Evolutionary conservation across 148 eudicot genomes (phyloP), one percentile per base, ranked within the genome.

Genomic region (Chenopodium formosanum): DNA sequence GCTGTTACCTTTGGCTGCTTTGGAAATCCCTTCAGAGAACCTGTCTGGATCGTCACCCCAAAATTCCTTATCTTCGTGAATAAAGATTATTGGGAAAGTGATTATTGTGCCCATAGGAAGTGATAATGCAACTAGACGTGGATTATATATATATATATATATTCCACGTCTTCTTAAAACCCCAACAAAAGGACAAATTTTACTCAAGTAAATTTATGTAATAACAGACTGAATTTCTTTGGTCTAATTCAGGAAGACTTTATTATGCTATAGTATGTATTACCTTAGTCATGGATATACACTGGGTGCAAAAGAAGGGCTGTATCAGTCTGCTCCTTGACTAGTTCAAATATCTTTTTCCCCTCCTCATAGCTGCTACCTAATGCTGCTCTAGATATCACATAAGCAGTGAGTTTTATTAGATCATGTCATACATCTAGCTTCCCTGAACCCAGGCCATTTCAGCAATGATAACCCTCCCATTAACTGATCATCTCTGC

Each of bases 1-100:
- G 12, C 19, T 67, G 1, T 52, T 74, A 19, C 82, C 85, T 66
- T 53, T 40, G 40, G 85, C 66, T 56, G 85, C 85, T 71, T 79
- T 79, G 9, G 75, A 74, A 12, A 79, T 19, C 1, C 85, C 85
- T 58, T 83, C 85, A n/a, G 79, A 67, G 22, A 83, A 79, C 79
- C 82, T 79, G 4, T 83, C 82, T 53, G 85, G 85, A 13, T 83
- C 82, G 3, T 74, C 82, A 11, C 79, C 85, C 85, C 85, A 83
- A 9, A 53, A 12, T 9, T 79, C 76, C 19, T 64, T 25, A 9
- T 79, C 82, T 10, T 68, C 73, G 69, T 83, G 82, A 52, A 83
- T n/a, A 69, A 40, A 75, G 14, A 31, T 9, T 56, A 79, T 22
- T 52, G 81, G 70, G 27, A 79, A 27, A 44, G 47, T 40, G 40